Base-by-base conservation (phyloP, 768 basidiomycete species). In the Kwoniella mangroviensis region DNA sequence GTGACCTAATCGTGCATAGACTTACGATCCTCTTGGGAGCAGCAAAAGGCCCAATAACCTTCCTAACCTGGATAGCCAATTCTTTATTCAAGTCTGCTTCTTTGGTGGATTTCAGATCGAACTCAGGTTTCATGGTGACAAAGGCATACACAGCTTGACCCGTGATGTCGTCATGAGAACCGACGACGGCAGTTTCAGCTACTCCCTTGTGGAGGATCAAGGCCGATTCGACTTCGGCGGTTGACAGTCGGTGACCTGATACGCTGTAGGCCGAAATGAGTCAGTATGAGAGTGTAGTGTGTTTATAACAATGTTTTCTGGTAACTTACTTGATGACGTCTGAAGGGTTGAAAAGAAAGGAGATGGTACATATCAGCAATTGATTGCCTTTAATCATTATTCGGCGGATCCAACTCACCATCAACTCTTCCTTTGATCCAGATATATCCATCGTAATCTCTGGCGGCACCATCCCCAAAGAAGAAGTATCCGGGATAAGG, bases 351-450 rank as follows among this genome's bases (percentile, higher is more conserved):
- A 15, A 19, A 49, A 49, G 19, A 13, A 49, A 49, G 45, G 19
- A 49, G 45, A 49, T 17, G 51, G 12, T 41, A 28, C 24, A 34
- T 49, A 56, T 19, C 17, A 42, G 54, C 58, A 12, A 11, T 19
- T 19, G 13, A 40, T 34, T 24, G 26, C 58, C 13, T 57, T 19
- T 21, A 7, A 7, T 34, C 34, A 34, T 34, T 26, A 15, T 15
- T 57, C 40, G 58, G 24, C 21, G 19, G 45, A 67, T 21, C 10
- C 24, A 74, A 87, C 84, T 73, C 87, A 88, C 91, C 94, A 83
- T 99, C 97, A 60, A 98, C 89, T 74, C 97, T 89, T 62, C 96
- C 97, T 84, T 94, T 94, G 84, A 99, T 98, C 96, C 97, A 98
- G 81, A 96, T 92, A 85, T 99, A 98, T 1, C 96, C 97, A 75